Conservation (phyloP, 164 flowering plant species). For the Paratinospora sagittata region DNA sequence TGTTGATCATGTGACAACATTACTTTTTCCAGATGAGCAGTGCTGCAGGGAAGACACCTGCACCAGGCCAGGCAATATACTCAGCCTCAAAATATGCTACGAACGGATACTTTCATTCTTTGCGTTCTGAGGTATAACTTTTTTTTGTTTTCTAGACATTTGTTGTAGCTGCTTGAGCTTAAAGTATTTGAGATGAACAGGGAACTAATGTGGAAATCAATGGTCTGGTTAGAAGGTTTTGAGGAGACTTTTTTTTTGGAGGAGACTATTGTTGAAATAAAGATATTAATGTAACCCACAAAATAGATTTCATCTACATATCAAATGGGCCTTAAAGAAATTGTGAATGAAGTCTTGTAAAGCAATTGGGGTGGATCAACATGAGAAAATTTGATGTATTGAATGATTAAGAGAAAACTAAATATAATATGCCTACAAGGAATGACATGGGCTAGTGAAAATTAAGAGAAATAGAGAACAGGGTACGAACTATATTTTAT, state of each 20-base stretch:
- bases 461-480: no score
- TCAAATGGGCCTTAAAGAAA: no score
- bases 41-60: constrained; percentile 95
- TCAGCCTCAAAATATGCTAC: constrained; percentile 91
- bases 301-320: no score
- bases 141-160: background rate
- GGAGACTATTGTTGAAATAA: background rate
- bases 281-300: no score
- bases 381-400: no score
- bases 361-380: no score
- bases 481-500: no score
- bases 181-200: background rate
- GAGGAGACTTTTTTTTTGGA: background rate
- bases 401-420: no score
- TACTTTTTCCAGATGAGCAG: constrained; percentile 86
- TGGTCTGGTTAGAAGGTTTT: background rate
- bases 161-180: background rate
- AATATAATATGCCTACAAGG: no score
- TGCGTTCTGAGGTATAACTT: constrained; percentile 83
- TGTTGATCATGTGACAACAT: constrained; percentile 2
- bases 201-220: background rate
- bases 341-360: no score
- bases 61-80: constrained; percentile 94
- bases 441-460: no score
- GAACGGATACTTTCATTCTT: constrained; percentile 85